Base-by-base conservation (phyloP, 1,284 basidiomycete genomes). In the Rhizoctonia solani region DNA sequence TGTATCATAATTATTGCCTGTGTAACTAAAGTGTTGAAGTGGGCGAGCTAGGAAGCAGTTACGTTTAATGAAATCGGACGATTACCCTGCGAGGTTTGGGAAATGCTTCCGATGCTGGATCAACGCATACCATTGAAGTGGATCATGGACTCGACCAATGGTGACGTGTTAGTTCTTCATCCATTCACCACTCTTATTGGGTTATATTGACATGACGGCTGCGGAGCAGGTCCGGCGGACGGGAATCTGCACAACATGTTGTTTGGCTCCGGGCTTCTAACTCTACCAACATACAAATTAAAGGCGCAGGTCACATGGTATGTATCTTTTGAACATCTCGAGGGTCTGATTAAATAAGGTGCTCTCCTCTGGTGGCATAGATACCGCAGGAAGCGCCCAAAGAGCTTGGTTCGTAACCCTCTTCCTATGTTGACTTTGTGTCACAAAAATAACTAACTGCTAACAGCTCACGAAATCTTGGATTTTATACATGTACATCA, bases 241-340 rank as follows among this genome's bases (percentile, higher is more conserved):
- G 76, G 13, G 77, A 79, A 5, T 68, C 74, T 23, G 80, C 80
- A 25, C 73, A 75, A 59, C 75, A 81, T 55, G 76, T 80, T 29
- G 85, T 86, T 11, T 88, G 86, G 85, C 74, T 83, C 14, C 76
- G 88, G 37, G 80, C 82, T 1, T 77, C 71, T 56, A 88, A 89
- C 71, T 73, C 84, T 30, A 81, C 81, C 9, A 88, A 90, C 72
- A 74, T 84, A 1, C 74, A 81, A 19, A 80, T 90, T 55, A 71
- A 75, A 8, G 78, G 74, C 41, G 81, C 83, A 29, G 84, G 85
- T 0, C 88, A 90, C 80, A 74, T 90, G 70, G 85, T 87, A 69
- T 52, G 81, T 16, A n/a, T 2, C 37, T 13, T 37, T 34, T 47
- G 49, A 49, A 49, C 46, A 39, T 25, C 29, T 44, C 19, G 37